Percentiles rank a stretch among this genome's conserved stretches.
phyloP scores from a whole-genome alignment of 2,329 filamentous ascomycete genomes.

The Verruconis gallopava region DNA sequence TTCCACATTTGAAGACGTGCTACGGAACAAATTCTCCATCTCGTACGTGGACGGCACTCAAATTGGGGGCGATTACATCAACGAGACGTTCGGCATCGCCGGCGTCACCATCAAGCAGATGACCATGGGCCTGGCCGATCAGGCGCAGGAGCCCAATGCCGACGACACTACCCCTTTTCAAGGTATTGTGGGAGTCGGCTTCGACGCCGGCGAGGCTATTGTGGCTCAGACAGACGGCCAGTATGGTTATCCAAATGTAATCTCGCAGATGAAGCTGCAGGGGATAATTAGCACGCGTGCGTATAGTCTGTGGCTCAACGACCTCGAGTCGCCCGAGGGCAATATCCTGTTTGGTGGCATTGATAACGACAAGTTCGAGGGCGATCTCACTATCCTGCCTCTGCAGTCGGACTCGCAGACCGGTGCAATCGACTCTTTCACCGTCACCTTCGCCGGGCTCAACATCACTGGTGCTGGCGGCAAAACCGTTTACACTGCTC shows the following conservation, averaged over 20 bases:
- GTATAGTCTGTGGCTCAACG: slow-evolving; percentile 52
- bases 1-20: slow-evolving; percentile 61
- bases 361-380: slow-evolving; percentile 59
- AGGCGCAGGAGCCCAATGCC: slow-evolving; percentile 52
- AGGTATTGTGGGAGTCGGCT: slow-evolving; percentile 79
- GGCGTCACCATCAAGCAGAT: slow-evolving; percentile 31
- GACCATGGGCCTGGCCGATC: slow-evolving; percentile 19
- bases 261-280: slow-evolving; percentile 50
- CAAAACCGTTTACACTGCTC: slow-evolving; percentile 29
- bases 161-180: slow-evolving; percentile 47
- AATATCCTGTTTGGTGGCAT: slow-evolving; percentile 68
- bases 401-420: slow-evolving; percentile 34
- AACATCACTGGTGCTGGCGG: slow-evolving; percentile 29
- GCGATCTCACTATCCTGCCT: slow-evolving; percentile 47
- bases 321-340: slow-evolving; percentile 48
- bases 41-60: slow-evolving; percentile 73
- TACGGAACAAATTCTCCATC: slow-evolving; percentile 67
- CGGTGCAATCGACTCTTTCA: slow-evolving; percentile 38
- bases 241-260: slow-evolving; percentile 47
- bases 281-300: slow-evolving; percentile 47
- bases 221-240: slow-evolving; percentile 1
- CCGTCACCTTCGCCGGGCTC: slow-evolving; percentile 37
- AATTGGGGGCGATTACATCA: slow-evolving; percentile 66
- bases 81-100: slow-evolving; percentile 55
- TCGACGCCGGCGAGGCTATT: slow-evolving; percentile 56